phyloP scores from a whole-genome alignment of 1,139 yeast species.

The Saccharomyces hybrid region DNA sequence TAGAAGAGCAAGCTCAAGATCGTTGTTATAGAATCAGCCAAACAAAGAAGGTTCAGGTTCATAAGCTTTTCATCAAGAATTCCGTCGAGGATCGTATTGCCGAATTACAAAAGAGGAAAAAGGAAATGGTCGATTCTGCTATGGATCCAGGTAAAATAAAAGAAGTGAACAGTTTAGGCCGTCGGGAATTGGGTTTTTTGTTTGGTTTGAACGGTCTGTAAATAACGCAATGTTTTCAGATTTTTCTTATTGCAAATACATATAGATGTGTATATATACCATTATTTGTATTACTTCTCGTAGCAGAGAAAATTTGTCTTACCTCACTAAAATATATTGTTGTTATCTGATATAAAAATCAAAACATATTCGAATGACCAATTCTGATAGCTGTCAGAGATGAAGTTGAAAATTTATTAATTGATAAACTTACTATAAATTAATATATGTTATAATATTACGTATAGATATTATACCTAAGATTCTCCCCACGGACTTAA shows the following conservation, averaged over 20 bases:
- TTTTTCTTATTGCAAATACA: not conserved
- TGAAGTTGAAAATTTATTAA: too few species aligned
- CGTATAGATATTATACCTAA: too few species aligned
- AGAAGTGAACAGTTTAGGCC: conserved; percentile 56
- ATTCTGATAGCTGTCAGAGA: too few species aligned
- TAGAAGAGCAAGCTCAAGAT: conserved; percentile 94
- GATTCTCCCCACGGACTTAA: too few species aligned
- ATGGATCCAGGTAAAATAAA: conserved; percentile 70
- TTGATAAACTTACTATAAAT: too few species aligned
- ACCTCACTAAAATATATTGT: too few species aligned
- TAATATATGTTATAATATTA: too few species aligned
- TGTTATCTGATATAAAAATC: too few species aligned
- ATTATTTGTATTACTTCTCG: not conserved
- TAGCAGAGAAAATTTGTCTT: too few species aligned
- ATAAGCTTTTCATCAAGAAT: conserved; percentile 54
- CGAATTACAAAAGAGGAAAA: conserved; percentile 65
- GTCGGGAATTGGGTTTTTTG: conserved; percentile 66
- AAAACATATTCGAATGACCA: too few species aligned
- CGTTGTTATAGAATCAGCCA: conserved; percentile 94
- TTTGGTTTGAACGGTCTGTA: conserved; percentile 53
- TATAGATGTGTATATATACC: not conserved
- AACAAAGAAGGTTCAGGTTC: conserved; percentile 61
- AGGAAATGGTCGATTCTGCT: conserved; percentile 70
- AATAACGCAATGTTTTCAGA: not conserved
- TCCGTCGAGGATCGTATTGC: conserved; percentile 85